These are phyloP conservation scores for Candida manassasensis DNA, from an alignment of 805 yeast genomes.

Conservation along the genomic window DNA sequence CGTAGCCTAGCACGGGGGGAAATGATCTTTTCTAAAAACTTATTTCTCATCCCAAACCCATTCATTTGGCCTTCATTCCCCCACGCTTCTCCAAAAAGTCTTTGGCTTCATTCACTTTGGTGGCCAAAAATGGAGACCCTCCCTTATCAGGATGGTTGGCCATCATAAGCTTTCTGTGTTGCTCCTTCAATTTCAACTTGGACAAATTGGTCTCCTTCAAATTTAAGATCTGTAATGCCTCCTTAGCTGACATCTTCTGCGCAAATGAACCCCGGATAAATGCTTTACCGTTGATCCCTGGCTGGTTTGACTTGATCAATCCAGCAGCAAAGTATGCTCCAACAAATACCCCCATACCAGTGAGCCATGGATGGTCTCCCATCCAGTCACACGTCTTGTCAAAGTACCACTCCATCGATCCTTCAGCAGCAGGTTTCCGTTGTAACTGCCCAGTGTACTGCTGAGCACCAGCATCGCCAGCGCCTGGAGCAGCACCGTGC, in stretches of 20 bases:
- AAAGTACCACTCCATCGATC: conserved; percentile 57
- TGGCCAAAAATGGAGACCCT: conserved; percentile 84
- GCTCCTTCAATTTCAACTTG: conserved; percentile 65
- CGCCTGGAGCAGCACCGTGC: conserved; percentile 16
- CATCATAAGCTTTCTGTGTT: conserved; percentile 80
- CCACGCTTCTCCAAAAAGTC: conserved; percentile 73
- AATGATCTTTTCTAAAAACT: too few species aligned
- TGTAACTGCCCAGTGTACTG: conserved; percentile 37
- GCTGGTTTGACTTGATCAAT: conserved; percentile 57
- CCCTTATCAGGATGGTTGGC: conserved; percentile 94
- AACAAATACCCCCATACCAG: conserved; percentile 66
- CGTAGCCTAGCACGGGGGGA: too few species aligned
- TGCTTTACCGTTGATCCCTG: conserved; percentile 62
- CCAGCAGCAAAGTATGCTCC: conserved; percentile 65
- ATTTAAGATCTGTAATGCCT: conserved; percentile 81
- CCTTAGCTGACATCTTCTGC: conserved; percentile 81
- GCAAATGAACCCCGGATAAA: conserved; percentile 89
- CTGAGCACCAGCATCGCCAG: conserved; percentile 8
- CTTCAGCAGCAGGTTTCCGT: conserved; percentile 37
- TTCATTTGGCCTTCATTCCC: conserved; percentile 38
- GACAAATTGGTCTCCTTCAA: conserved; percentile 61
- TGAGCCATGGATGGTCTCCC: conserved; percentile 72
- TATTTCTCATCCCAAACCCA: too few species aligned
- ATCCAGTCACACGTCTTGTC: conserved; percentile 55
- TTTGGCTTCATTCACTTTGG: conserved; percentile 90